Evolutionary conservation across 495 filamentous ascomycete species (phyloP).

Genomic region (Penicillium dipodomyicola): DNA sequence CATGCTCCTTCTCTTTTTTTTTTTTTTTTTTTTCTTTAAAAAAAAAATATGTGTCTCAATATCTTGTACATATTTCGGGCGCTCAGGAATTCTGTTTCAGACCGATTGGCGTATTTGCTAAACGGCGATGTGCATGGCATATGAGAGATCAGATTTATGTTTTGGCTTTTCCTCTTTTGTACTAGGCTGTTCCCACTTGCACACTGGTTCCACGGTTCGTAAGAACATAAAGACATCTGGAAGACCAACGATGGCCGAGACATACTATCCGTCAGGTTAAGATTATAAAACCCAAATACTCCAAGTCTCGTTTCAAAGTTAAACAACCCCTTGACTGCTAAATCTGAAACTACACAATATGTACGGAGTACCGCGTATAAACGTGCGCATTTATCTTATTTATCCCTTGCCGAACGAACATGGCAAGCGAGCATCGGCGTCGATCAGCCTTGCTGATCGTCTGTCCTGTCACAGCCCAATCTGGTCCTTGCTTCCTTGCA

Average conservation of each 20-base stretch:
- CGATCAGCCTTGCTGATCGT: constrained; percentile 20
- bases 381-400: constrained; percentile 3
- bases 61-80: constrained; percentile 19
- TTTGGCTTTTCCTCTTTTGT: constrained; percentile 6
- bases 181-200: not conserved
- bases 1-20: not conserved
- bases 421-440: constrained; percentile 11
- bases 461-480: constrained; percentile 23
- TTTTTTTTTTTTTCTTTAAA: not conserved
- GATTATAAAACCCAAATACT: not conserved
- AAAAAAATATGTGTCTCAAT: not conserved
- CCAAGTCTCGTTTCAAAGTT: constrained; percentile 4
- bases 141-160: constrained; percentile 29
- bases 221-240: not conserved
- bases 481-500: constrained; percentile 15
- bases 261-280: not conserved
- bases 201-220: constrained; percentile 5
- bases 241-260: not conserved
- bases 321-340: not conserved
- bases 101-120: constrained; percentile 4
- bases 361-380: not conserved
- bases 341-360: not conserved
- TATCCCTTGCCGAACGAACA: constrained; percentile 23
- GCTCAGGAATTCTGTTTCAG: constrained; percentile 17
- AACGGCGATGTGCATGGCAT: constrained; percentile 20